Evolutionary conservation across 2,329 filamentous ascomycete species (phyloP), one percentile per base, ranked within the genome.

Genomic region (Monosporascus sp.): DNA sequence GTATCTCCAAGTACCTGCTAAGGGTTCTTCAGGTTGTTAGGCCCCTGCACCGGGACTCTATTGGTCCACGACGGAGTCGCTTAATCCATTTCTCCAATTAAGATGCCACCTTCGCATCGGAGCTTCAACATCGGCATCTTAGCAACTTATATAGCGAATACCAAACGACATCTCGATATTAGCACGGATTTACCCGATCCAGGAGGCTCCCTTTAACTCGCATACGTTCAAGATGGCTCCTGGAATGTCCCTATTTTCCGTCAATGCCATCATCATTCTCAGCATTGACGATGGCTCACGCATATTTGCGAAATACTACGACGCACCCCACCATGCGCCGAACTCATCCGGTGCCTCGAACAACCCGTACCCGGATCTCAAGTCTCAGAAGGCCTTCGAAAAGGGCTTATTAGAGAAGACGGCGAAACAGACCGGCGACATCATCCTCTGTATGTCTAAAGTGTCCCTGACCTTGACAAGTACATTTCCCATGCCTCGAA

Each of bases 351-450:
- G 79, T 61, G 78, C 82, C 62, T 76, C 81, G 50, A 76, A 74
- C 62, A 90, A 88, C 69, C 90, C 92, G 22, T 97, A 97, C 73
- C 80, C 90, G 55, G 91, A 90, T 54, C 75, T 94, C 52, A 97
- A 97, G 78, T 86, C 95, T 64, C 94, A 99, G 76, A 96, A 95
- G 73, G 83, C 89, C 2, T 99, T 99, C 68, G 94, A 99, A 74
- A 97, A 97, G 77, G 94, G 92, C 6, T 82, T 99, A 40, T 77
- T 97, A 56, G 87, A 96, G 67, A 97, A 99, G 82, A 97, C 94
- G 17, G 87, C 89, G 62, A 99, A 97, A 80, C 91, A 95, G 76
- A 92, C 85, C 16, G 91, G 88, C 64, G 94, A 97, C 76, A 94
- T 99, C 65, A 95, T 99, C 64, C 84, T 99, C 52, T 97, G 43